phyloP scores from a whole-genome alignment of 495 filamentous ascomycete genomes.

The Evansstolkia leycettana region DNA sequence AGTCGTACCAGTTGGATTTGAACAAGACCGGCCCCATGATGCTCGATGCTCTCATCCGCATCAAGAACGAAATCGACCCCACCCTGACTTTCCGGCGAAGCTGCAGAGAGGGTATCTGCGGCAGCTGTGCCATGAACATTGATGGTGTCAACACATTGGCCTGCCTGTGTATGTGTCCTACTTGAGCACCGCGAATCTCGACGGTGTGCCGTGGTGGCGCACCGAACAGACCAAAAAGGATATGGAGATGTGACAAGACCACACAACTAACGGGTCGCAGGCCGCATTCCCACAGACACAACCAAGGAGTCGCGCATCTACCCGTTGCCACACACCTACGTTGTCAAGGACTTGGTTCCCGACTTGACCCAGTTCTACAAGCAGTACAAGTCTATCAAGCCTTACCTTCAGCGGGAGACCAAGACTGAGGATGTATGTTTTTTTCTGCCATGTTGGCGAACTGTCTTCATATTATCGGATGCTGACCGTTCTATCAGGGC shows the following conservation, averaged over 20 bases:
- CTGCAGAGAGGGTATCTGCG: conserved; percentile 96
- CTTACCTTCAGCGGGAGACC: conserved; percentile 84
- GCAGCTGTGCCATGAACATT: conserved; percentile 99
- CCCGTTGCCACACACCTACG: conserved; percentile 95
- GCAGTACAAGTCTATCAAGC: conserved; percentile 99
- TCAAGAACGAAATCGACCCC: conserved; percentile 98
- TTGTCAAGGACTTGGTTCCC: conserved; percentile 96
- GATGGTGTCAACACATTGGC: conserved; percentile 94
- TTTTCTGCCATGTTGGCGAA: not conserved
- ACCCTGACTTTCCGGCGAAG: conserved; percentile 91
- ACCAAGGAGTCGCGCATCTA: conserved; percentile 84
- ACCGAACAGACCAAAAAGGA: not conserved
- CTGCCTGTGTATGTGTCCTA: conserved; percentile 83
- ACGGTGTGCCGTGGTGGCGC: not conserved
- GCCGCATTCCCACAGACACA: conserved; percentile 84
- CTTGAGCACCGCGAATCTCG: not conserved
- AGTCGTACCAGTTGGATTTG: conserved; percentile 83
- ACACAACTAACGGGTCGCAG: conserved; percentile 27
- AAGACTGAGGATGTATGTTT: conserved; percentile 58
- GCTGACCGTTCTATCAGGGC: conserved; percentile 38
- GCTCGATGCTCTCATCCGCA: conserved; percentile 87
- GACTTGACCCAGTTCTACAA: conserved; percentile 99
- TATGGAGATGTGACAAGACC: not conserved
- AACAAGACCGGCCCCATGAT: conserved; percentile 99
- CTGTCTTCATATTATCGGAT: not conserved